These are phyloP conservation scores for Colletotrichum siamense DNA, from an alignment of 2,329 filamentous ascomycete genomes.

Conservation along the genomic window DNA sequence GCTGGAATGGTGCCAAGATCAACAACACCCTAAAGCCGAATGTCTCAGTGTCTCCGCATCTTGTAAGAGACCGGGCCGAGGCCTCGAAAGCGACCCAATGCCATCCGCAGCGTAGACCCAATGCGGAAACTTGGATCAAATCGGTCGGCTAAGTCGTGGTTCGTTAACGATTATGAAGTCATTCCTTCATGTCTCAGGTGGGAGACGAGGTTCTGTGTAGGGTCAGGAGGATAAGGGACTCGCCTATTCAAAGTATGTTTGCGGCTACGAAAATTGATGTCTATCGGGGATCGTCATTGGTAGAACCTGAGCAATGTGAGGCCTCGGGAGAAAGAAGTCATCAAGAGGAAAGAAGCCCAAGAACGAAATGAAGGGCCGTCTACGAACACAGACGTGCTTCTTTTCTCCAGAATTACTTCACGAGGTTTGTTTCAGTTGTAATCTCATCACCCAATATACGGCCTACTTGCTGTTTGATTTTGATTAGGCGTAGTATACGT, in stretches of 20 bases:
- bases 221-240: background rate
- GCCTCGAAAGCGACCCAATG: background rate
- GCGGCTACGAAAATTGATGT: background rate
- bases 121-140: background rate
- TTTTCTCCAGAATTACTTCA: background rate
- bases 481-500: background rate
- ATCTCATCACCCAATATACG: background rate
- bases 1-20: background rate
- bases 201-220: background rate
- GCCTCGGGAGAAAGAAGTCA: background rate
- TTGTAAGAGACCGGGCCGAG: background rate
- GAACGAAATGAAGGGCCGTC: background rate
- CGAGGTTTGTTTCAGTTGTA: background rate
- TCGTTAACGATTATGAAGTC: background rate
- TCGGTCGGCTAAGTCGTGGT: background rate
- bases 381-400: background rate
- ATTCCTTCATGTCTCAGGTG: background rate
- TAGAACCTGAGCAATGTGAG: background rate
- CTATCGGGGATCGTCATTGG: background rate
- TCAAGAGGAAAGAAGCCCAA: background rate
- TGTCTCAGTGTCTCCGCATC: background rate
- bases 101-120: background rate
- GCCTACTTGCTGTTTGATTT: background rate
- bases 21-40: background rate
- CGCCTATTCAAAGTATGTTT: background rate